A percentile compares a stretch with the other conserved stretches of the same genome.
These are phyloP conservation scores for Tolypocladium nubicola DNA, from an alignment of 2,329 filamentous ascomycete species.

Conservation along the genomic window DNA sequence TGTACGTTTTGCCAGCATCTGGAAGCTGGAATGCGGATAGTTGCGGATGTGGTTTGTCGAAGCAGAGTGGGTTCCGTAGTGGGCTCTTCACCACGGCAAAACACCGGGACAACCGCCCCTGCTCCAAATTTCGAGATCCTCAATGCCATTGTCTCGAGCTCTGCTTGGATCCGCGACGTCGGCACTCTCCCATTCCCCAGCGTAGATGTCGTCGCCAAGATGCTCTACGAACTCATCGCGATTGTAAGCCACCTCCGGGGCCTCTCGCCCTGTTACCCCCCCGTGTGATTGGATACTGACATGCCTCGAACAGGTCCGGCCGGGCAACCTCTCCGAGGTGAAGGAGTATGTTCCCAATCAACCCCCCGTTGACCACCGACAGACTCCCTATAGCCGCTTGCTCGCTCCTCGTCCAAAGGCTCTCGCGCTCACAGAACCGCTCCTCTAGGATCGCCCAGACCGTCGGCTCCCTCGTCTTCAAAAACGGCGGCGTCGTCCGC, in stretches of 20 bases:
- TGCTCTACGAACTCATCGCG: constrained; percentile 97
- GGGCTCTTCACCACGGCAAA: background rate
- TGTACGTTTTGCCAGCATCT: too few species aligned
- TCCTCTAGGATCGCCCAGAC: constrained; percentile 69
- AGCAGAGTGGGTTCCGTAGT: background rate
- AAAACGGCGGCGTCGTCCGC: constrained; percentile 78
- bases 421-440: constrained; percentile 4
- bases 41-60: background rate
- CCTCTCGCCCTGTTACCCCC: background rate
- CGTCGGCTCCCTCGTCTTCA: constrained; percentile 72
- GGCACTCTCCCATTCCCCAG: constrained; percentile 2
- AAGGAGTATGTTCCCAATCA: constrained; percentile 63
- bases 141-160: background rate
- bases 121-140: constrained; percentile 14
- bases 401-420: background rate
- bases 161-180: constrained; percentile 6
- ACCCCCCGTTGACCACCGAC: constrained; percentile 2
- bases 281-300: constrained; percentile 7
- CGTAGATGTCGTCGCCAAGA: constrained; percentile 34
- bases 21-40: too few species aligned
- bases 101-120: background rate
- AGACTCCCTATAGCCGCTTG: background rate
- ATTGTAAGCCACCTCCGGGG: constrained; percentile 52
- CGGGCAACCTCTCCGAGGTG: constrained; percentile 80
- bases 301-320: constrained; percentile 59